Percentiles rank a stretch among this genome's conserved stretches.
phyloP scores from a whole-genome alignment of 1,284 basidiomycete genomes.

The Wolfiporia cocos region DNA sequence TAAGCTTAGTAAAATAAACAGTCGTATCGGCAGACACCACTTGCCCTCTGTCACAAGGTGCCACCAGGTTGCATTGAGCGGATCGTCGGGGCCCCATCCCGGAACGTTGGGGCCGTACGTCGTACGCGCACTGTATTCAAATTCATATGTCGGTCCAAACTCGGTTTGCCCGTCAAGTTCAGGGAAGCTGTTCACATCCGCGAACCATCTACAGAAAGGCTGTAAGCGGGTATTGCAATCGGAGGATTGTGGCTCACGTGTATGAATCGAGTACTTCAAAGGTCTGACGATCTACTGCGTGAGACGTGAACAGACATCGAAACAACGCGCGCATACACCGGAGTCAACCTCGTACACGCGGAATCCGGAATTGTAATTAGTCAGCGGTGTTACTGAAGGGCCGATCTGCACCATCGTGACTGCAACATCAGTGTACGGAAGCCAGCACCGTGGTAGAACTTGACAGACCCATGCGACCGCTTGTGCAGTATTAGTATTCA shows the following conservation, averaged over 20 bases:
- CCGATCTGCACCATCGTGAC: conserved; percentile 46
- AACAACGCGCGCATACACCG: conserved; percentile 34
- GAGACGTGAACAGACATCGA: background rate
- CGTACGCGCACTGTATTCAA: conserved; percentile 69
- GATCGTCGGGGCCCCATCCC: conserved; percentile 61
- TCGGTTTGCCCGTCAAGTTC: conserved; percentile 46
- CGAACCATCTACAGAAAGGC: conserved; percentile 43
- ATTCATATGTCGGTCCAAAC: conserved; percentile 59
- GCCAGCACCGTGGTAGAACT: too few species aligned
- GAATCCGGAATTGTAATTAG: conserved; percentile 75
- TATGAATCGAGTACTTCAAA: conserved; percentile 72
- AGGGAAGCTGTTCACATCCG: conserved; percentile 53
- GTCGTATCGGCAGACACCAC: too few species aligned
- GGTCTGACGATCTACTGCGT: conserved; percentile 35
- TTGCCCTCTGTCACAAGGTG: conserved; percentile 71
- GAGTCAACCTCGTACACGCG: conserved; percentile 78
- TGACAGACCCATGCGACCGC: conserved; percentile 47
- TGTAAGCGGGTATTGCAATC: background rate
- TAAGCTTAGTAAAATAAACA: background rate
- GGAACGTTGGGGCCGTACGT: conserved; percentile 59
- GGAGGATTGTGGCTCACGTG: conserved; percentile 41
- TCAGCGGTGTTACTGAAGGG: conserved; percentile 69
- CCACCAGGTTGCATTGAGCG: conserved; percentile 84
- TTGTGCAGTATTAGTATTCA: conserved; percentile 49
- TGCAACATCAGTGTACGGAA: too few species aligned